Evolutionary conservation across 2,329 filamentous ascomycete genomes (phyloP).

Genomic region (Lachnellula hyalina): DNA sequence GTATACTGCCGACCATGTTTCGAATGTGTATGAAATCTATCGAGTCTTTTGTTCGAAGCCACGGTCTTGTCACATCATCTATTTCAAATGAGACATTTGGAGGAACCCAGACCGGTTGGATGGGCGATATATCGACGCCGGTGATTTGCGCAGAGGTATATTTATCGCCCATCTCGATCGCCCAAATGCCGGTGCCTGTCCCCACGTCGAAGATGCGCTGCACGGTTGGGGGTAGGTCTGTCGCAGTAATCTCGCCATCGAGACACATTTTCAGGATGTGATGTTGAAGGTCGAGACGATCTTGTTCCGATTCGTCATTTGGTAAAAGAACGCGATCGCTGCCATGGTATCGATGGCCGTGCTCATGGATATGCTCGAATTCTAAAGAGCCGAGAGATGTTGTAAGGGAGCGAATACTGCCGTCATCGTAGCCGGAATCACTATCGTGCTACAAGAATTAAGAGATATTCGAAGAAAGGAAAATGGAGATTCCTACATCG

Average conservation of each 20-base stretch:
- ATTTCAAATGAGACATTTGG: slow-evolving; percentile 58
- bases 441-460: slow-evolving; percentile 3
- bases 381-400: slow-evolving; percentile 38
- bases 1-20: slow-evolving; percentile 50
- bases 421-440: slow-evolving; percentile 11
- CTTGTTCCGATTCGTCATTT: slow-evolving; percentile 15
- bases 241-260: slow-evolving; percentile 19
- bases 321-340: slow-evolving; percentile 31
- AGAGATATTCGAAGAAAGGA: not conserved
- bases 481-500: slow-evolving; percentile 1
- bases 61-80: slow-evolving; percentile 53
- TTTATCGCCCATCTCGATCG: slow-evolving; percentile 44
- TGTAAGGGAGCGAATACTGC: slow-evolving; percentile 2
- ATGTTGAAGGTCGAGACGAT: slow-evolving; percentile 15
- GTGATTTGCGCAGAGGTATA: slow-evolving; percentile 10
- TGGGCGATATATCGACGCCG: slow-evolving; percentile 25
- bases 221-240: slow-evolving; percentile 31
- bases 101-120: slow-evolving; percentile 42
- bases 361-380: slow-evolving; percentile 40
- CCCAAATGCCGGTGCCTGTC: slow-evolving; percentile 56
- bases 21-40: slow-evolving; percentile 56
- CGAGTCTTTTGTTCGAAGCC: slow-evolving; percentile 37
- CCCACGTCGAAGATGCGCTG: slow-evolving; percentile 35
- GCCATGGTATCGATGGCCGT: slow-evolving; percentile 43
- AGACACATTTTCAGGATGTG: slow-evolving; percentile 14